Percentiles rank a stretch among this genome's conserved stretches.
Conservation (phyloP, 805 yeast species). For the Wickerhamomyces ciferrii region DNA sequence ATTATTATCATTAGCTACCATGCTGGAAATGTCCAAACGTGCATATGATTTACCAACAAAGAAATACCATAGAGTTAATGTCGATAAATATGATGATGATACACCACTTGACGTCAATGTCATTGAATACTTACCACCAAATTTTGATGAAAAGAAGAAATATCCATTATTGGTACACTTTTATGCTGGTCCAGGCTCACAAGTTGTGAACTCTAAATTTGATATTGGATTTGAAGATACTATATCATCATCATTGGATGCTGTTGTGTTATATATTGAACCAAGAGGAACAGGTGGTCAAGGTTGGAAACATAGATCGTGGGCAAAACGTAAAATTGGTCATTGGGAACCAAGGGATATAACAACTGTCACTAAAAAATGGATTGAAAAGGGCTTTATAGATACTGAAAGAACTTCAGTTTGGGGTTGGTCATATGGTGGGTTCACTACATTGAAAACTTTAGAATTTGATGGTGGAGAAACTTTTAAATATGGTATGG, state of each 20-base stretch:
- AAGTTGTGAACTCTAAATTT: constrained; percentile 60
- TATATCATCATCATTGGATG: constrained; percentile 69
- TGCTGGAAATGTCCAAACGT: constrained; percentile 5
- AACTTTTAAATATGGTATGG: constrained; percentile 82
- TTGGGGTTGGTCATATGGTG: constrained; percentile 99
- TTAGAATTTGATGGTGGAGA: constrained; percentile 73
- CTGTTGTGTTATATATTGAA: constrained; percentile 89
- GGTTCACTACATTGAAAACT: constrained; percentile 85
- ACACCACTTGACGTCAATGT: constrained; percentile 48
- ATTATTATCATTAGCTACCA: constrained; percentile 6
- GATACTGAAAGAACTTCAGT: constrained; percentile 66
- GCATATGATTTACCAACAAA: constrained; percentile 52
- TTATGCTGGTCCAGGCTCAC: constrained; percentile 98
- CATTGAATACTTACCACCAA: constrained; percentile 70
- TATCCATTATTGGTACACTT: constrained; percentile 87
- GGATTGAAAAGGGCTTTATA: constrained; percentile 47
- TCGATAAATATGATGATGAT: constrained; percentile 40
- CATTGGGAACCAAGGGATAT: constrained; percentile 84
- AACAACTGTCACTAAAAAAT: constrained; percentile 65
- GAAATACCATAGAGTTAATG: constrained; percentile 40
- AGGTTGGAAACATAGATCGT: constrained; percentile 70
- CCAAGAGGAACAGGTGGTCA: constrained; percentile 96
- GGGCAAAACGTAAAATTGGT: constrained; percentile 79
- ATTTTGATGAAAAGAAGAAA: constrained; percentile 48
- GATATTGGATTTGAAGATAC: constrained; percentile 64